A percentile compares a stretch with the other conserved stretches of the same genome.
Evolutionary conservation across 129 eudicot species (phyloP).

Genomic region (Artemisia annua): DNA sequence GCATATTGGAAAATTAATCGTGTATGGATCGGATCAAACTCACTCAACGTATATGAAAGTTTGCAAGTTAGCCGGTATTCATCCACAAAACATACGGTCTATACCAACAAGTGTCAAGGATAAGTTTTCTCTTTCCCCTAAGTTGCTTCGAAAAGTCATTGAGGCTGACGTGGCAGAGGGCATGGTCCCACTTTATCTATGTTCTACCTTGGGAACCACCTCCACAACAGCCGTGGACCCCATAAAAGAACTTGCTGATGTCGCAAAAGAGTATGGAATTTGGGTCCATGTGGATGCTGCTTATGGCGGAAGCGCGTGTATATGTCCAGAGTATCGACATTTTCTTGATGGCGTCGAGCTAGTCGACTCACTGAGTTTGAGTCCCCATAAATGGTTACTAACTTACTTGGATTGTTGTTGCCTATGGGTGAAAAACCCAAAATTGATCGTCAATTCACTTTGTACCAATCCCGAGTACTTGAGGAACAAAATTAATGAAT

Average conservation of each 20-base stretch:
- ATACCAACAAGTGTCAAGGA: slow-evolving; percentile 23
- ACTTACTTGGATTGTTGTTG: slow-evolving; percentile 58
- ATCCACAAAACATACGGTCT: slow-evolving; percentile 36
- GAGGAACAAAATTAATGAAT: slow-evolving; percentile 39
- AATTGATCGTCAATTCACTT: slow-evolving; percentile 30
- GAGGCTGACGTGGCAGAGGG: slow-evolving; percentile 50
- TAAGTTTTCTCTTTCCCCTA: slow-evolving; percentile 34
- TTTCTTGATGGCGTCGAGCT: slow-evolving; percentile 46
- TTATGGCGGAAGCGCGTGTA: slow-evolving; percentile 57
- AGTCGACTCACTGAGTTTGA: slow-evolving; percentile 51
- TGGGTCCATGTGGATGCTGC: slow-evolving; percentile 65
- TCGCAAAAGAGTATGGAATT: slow-evolving; percentile 29
- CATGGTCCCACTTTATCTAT: slow-evolving; percentile 49
- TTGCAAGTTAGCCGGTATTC: slow-evolving; percentile 37
- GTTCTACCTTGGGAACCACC: slow-evolving; percentile 50
- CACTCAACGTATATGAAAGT: slow-evolving; percentile 38
- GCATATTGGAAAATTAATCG: slow-evolving; percentile 36
- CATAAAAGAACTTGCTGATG: slow-evolving; percentile 30
- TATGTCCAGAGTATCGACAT: slow-evolving; percentile 55
- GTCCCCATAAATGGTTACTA: slow-evolving; percentile 57
- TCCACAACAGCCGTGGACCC: slow-evolving; percentile 54
- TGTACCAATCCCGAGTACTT: slow-evolving; percentile 54
- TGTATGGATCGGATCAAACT: slow-evolving; percentile 53
- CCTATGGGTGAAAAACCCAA: slow-evolving; percentile 49
- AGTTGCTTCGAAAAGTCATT: slow-evolving; percentile 15